A percentile compares a stretch with the other conserved stretches of the same genome.
These are phyloP conservation scores for Thraustochytrium sp. DNA, from an alignment of 352 stramenopile species.

Conservation along the genomic window DNA sequence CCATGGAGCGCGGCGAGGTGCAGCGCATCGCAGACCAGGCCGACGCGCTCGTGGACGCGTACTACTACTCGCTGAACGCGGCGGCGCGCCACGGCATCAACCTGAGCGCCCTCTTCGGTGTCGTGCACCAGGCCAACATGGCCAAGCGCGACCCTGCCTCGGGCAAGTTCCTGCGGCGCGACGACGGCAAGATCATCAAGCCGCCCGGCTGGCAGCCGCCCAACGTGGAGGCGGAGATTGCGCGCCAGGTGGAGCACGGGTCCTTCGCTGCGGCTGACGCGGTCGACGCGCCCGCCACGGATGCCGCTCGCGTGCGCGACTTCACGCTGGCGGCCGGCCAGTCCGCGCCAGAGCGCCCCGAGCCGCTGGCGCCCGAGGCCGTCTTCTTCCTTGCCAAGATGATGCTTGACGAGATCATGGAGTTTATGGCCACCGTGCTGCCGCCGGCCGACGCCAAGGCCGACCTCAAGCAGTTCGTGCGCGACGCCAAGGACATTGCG, in stretches of 20 bases:
- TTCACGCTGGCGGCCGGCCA: conserved; percentile 33
- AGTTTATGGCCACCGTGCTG: conserved; percentile 44
- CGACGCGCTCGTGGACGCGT: conserved; percentile 49
- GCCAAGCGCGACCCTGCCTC: conserved; percentile 47
- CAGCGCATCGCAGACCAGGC: conserved; percentile 47
- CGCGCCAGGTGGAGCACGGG: neutral
- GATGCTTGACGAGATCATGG: conserved; percentile 49
- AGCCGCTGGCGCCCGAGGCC: neutral
- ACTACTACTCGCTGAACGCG: conserved; percentile 51
- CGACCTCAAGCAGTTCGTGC: conserved; percentile 42
- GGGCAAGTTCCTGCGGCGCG: conserved; percentile 48
- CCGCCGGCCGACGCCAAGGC: conserved; percentile 29
- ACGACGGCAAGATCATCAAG: conserved; percentile 51
- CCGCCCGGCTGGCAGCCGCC: conserved; percentile 46
- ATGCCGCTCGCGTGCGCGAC: conserved; percentile 3
- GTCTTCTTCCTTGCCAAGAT: conserved; percentile 49
- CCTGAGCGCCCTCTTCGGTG: conserved; percentile 45
- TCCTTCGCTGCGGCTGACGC: neutral
- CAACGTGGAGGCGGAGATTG: conserved; percentile 47
- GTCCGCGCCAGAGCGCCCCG: neutral
- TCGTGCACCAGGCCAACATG: conserved; percentile 50
- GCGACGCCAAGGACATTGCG: conserved; percentile 46
- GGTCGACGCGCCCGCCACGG: neutral
- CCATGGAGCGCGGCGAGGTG: neutral
- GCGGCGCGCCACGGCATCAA: conserved; percentile 47